phyloP scores from a whole-genome alignment of 768 basidiomycete genomes.

The Termitomyces titanicus region DNA sequence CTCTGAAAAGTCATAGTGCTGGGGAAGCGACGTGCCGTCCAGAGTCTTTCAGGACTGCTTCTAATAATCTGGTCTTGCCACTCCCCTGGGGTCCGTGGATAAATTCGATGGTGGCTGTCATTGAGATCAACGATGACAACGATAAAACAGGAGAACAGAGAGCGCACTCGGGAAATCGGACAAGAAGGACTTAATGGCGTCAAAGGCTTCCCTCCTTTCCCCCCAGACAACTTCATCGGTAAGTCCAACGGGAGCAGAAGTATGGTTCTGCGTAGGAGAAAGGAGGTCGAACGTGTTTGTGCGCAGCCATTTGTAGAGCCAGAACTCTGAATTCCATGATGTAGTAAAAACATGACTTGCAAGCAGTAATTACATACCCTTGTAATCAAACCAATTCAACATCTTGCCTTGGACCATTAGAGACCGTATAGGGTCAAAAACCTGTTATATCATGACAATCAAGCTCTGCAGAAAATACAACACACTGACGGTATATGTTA shows the following conservation, averaged over 20 bases:
- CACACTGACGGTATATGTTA: slow-evolving; percentile 77
- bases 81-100: slow-evolving; percentile 83
- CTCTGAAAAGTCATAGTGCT: not conserved
- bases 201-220: slow-evolving; percentile 78
- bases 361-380: slow-evolving; percentile 38
- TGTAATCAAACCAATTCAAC: slow-evolving; percentile 80
- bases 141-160: not conserved
- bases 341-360: not conserved
- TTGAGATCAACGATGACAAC: not conserved
- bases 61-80: slow-evolving; percentile 66
- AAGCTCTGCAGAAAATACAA: not conserved
- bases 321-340: slow-evolving; percentile 48
- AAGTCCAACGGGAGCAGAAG: slow-evolving; percentile 22
- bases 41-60: slow-evolving; percentile 46
- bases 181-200: slow-evolving; percentile 65
- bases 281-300: slow-evolving; percentile 54
- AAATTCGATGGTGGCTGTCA: slow-evolving; percentile 67
- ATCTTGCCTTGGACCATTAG: slow-evolving; percentile 82
- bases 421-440: slow-evolving; percentile 90
- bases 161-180: slow-evolving; percentile 68
- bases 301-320: slow-evolving; percentile 74
- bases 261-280: slow-evolving; percentile 12
- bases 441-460: slow-evolving; percentile 34
- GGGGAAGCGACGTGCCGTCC: slow-evolving; percentile 39
- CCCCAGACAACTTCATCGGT: slow-evolving; percentile 63